Evolutionary conservation across 257 asterid genomes (phyloP).

Genomic region (Solanum dulcamara): DNA sequence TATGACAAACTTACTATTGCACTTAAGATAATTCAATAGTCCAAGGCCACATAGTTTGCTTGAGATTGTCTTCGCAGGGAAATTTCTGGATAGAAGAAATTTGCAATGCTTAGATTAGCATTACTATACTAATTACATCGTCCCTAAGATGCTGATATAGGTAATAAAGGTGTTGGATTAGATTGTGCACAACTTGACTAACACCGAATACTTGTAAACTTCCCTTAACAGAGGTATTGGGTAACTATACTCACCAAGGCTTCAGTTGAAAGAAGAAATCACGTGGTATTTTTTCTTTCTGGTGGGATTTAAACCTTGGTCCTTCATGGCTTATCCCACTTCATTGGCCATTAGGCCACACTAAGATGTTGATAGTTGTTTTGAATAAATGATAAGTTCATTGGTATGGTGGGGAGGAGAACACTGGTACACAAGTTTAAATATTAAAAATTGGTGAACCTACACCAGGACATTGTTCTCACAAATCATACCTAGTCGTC

Average conservation of each 20-base stretch:
- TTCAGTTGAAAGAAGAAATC: background rate
- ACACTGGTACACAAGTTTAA: background rate
- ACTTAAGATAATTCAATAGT: background rate
- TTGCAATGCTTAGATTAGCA: background rate
- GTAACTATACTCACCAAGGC: background rate
- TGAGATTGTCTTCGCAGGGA: background rate
- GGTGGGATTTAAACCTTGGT: background rate
- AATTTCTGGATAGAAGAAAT: background rate
- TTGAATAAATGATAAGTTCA: background rate
- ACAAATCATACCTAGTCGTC: background rate
- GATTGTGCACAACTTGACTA: background rate
- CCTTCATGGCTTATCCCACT: background rate
- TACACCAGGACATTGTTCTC: background rate
- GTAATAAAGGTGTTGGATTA: background rate
- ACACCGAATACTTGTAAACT: background rate
- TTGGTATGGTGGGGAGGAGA: background rate
- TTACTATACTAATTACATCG: background rate
- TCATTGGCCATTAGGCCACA: background rate
- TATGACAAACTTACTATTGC: background rate
- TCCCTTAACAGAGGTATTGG: background rate
- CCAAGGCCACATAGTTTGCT: background rate
- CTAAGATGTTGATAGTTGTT: background rate
- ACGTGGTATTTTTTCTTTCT: background rate
- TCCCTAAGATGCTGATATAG: background rate
- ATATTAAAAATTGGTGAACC: background rate